These are phyloP conservation scores for Diplodia corticola DNA, from an alignment of 2,329 filamentous ascomycete genomes.

Conservation along the genomic window DNA sequence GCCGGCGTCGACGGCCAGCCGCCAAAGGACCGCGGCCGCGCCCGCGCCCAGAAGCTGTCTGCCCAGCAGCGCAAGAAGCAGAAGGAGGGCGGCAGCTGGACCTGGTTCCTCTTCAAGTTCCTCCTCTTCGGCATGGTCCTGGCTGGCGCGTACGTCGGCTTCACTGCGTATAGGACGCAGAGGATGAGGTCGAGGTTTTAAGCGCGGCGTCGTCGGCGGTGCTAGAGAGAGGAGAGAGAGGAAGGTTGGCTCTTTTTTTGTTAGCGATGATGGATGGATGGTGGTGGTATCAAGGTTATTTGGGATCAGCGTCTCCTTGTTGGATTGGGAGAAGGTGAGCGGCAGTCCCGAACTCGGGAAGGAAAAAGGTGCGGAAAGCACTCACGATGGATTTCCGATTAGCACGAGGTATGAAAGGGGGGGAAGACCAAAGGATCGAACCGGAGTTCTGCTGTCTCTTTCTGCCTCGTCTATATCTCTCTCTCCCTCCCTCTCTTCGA, in stretches of 20 bases:
- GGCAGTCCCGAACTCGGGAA: not conserved
- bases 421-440: not conserved
- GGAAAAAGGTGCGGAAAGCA: not conserved
- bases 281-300: not conserved
- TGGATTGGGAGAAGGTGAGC: not conserved
- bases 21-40: conserved; percentile 33
- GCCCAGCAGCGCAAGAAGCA: conserved; percentile 48
- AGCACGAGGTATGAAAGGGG: not conserved
- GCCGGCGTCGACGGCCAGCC: conserved; percentile 34
- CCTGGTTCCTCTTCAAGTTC: conserved; percentile 78
- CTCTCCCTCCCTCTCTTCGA: not conserved
- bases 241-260: not conserved
- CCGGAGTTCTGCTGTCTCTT: not conserved
- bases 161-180: conserved; percentile 75
- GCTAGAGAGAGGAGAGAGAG: not conserved
- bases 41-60: conserved; percentile 37
- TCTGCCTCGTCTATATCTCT: not conserved
- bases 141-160: conserved; percentile 80
- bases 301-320: not conserved
- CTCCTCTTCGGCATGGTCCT: conserved; percentile 70
- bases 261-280: not conserved
- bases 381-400: not conserved
- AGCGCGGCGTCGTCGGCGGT: not conserved
- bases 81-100: conserved; percentile 52
- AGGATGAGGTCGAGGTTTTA: conserved; percentile 49